Evolutionary conservation across 305 asterid genomes (phyloP).

Genomic region (Withania somnifera): DNA sequence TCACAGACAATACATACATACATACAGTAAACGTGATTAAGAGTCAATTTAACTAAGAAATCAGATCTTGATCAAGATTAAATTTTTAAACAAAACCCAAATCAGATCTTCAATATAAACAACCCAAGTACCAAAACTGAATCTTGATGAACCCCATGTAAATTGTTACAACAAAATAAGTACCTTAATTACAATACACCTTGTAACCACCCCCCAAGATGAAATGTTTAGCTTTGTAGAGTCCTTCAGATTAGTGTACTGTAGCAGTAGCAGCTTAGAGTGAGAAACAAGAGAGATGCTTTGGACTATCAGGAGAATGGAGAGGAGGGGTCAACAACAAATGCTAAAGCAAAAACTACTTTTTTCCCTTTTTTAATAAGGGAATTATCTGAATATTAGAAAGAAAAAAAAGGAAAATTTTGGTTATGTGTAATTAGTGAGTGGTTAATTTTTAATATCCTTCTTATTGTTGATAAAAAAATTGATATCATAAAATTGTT

Average conservation of each 20-base stretch:
- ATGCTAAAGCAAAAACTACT: not conserved
- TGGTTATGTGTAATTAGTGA: too few relatives aligned
- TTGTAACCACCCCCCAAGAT: not conserved
- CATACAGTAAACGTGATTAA: too few relatives aligned
- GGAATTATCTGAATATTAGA: not conserved
- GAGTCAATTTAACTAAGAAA: not conserved
- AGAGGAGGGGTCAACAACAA: slow-evolving; percentile 10
- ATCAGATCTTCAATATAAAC: slow-evolving; percentile 10
- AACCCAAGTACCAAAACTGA: slow-evolving; percentile 16
- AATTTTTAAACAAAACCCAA: not conserved
- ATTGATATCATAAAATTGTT: too few relatives aligned
- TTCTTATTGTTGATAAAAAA: too few relatives aligned
- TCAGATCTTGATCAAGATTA: slow-evolving; percentile 10
- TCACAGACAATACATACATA: not conserved
- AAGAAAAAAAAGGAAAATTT: too few relatives aligned
- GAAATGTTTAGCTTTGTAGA: not conserved
- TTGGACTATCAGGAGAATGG: not conserved
- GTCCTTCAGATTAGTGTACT: not conserved
- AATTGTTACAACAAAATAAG: not conserved
- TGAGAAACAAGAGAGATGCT: not conserved
- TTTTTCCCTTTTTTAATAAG: not conserved
- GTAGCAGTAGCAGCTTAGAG: not conserved
- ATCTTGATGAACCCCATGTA: slow-evolving; percentile 16
- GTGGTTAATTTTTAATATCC: too few relatives aligned
- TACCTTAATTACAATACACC: slow-evolving; percentile 28